Evolutionary conservation across 1,284 basidiomycete species (phyloP).

Genomic region (Cryptococcus sp.): DNA sequence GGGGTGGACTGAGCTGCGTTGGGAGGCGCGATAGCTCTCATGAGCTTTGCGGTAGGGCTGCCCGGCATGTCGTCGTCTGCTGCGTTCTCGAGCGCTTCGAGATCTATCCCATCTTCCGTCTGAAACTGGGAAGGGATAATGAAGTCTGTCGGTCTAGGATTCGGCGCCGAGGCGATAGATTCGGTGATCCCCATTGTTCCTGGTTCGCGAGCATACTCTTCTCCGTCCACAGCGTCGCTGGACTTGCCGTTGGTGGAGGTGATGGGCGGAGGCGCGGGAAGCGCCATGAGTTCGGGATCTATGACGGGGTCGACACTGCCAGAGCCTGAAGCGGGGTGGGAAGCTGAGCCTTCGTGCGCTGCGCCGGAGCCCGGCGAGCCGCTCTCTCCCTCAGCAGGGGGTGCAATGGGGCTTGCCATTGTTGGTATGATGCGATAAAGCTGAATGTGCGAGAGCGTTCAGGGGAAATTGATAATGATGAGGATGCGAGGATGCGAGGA

Average conservation of each 20-base stretch:
- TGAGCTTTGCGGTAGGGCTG: slow-evolving; percentile 45
- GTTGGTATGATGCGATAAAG: no score
- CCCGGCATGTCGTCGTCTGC: slow-evolving; percentile 40
- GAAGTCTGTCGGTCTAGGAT: slow-evolving; percentile 47
- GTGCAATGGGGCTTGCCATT: no score
- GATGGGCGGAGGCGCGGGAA: slow-evolving; percentile 23
- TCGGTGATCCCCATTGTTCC: slow-evolving; percentile 41
- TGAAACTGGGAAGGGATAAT: slow-evolving; percentile 29
- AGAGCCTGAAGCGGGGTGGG: no score
- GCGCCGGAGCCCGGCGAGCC: no score
- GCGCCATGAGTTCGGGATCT: slow-evolving; percentile 41
- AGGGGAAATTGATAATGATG: no score
- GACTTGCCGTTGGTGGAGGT: slow-evolving; percentile 10
- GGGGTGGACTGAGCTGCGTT: slow-evolving; percentile 43
- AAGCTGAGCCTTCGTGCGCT: no score
- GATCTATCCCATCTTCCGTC: slow-evolving; percentile 37
- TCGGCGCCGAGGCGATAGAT: slow-evolving; percentile 45
- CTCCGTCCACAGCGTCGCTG: background rate
- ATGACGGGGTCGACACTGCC: slow-evolving; percentile 23
- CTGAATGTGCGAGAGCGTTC: no score
- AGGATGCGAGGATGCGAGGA: no score
- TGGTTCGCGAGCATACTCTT: slow-evolving; percentile 11
- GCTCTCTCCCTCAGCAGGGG: no score
- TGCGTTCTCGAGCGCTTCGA: slow-evolving; percentile 31
- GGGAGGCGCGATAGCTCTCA: slow-evolving; percentile 47